Base-by-base conservation (phyloP, 1,284 basidiomycete genomes). In the Ceratobasidium sp. region DNA sequence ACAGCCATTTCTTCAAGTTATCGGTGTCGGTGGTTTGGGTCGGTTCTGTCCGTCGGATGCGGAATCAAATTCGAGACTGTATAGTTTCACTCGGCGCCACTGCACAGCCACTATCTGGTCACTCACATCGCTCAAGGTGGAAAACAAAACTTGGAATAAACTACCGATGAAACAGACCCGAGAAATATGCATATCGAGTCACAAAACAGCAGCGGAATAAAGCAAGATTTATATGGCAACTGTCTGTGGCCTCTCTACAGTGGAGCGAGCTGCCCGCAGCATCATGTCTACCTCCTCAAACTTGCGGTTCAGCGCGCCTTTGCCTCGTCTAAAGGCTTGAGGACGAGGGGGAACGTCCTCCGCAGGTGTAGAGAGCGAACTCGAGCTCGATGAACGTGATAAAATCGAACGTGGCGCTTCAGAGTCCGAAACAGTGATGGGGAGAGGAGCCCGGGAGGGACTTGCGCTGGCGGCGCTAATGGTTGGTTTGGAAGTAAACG, bases 271-370 rank as follows among this genome's bases (percentile, higher is more conserved):
- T 69, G 64, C 64, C 53, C 25, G 64, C 64, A 69, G 64, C 64
- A 69, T 69, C 51, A 42, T 54, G 33, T 69, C 53, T 58, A 69
- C 53, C 40, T 69, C 53, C 36, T 56, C 36, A 46, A 69, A 69
- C 64, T 69, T 69, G 64, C 51, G 64, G 42, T 58, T 69, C 64
- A 69, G 54, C 30, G 64, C 53, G 23, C 64, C 64, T 40, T 69
- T 69, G 64, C 49, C 49, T 69, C 48, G 44, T 40, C 64, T 51
- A 36, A 46, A 69, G 16, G 14, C 28, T 40, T 58, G 51, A 16
- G 64, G 64, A n/a, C 64, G 64, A 23, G 53, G 33, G 7, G 40
- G 36, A 21, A 48, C n/a, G 53, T 69, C 64, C 42, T 69, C 64
- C 4, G 51, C 53, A 36, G 64, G 64, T 14, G 64, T 69, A 1